Conservation (phyloP, 345 rosid species). For the Viola odorata region DNA sequence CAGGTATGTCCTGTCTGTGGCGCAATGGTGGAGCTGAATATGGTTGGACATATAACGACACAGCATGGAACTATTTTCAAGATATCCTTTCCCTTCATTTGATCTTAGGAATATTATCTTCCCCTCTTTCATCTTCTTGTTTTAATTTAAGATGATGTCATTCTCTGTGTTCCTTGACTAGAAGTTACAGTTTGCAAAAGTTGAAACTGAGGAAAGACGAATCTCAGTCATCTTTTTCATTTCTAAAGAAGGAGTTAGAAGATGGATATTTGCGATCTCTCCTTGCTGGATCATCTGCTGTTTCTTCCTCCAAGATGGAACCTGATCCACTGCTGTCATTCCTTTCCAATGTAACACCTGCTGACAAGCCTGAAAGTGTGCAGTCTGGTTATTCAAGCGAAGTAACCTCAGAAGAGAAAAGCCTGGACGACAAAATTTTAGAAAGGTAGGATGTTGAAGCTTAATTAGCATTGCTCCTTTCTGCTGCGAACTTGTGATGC, state of each 20-base stretch:
- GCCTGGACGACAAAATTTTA: constrained; percentile 18
- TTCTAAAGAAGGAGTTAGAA: constrained; percentile 37
- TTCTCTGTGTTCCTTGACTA: constrained; percentile 49
- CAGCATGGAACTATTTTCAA: constrained; percentile 17
- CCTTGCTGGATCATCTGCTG: constrained; percentile 26
- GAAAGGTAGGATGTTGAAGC: constrained; percentile 34
- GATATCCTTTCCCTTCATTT: constrained; percentile 22
- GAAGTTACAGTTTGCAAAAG: constrained; percentile 52
- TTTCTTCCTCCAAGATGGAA: constrained; percentile 38
- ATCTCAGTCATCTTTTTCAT: constrained; percentile 31
- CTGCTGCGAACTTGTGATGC: too few species aligned
- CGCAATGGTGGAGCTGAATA: constrained; percentile 6
- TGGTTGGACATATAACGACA: constrained; percentile 20
- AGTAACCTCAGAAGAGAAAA: constrained; percentile 28
- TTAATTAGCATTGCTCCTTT: too few species aligned
- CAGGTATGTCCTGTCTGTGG: constrained; percentile 31
- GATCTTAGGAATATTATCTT: background rate
- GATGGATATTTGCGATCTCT: constrained; percentile 42
- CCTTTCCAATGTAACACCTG: constrained; percentile 32
- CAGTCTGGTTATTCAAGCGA: constrained; percentile 25
- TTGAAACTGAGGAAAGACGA: constrained; percentile 45
- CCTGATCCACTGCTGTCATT: constrained; percentile 57
- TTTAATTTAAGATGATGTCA: constrained; percentile 7
- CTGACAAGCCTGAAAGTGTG: constrained; percentile 29
- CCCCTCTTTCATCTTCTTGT: background rate